A percentile compares a stretch with the other conserved stretches of the same genome.
Conservation (phyloP, 371 early-diverging fungal species). For the Saksenaea vasiformis region DNA sequence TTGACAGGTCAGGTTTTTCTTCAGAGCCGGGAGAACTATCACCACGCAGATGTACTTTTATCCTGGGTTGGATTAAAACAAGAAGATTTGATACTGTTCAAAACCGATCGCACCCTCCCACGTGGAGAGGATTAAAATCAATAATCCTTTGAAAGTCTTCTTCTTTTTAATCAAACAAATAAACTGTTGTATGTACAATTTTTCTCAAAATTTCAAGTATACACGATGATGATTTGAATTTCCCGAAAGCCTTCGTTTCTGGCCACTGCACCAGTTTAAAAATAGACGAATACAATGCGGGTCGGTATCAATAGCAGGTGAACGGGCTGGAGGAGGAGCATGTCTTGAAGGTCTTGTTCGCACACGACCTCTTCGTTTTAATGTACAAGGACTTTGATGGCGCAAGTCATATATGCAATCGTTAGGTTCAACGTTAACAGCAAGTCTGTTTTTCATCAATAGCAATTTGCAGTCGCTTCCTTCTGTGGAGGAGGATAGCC, state of each 20-base stretch:
- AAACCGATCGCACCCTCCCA: background rate
- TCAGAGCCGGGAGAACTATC: background rate
- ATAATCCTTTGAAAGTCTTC: too few species aligned
- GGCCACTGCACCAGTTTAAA: slow-evolving; percentile 1
- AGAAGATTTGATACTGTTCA: background rate
- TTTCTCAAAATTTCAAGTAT: background rate
- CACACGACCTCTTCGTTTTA: slow-evolving; percentile 1
- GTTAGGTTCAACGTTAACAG: background rate
- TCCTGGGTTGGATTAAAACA: background rate
- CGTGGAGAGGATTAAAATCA: background rate
- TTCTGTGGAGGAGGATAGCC: background rate
- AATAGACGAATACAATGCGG: slow-evolving; percentile 23
- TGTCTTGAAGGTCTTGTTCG: background rate
- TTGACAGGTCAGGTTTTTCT: background rate
- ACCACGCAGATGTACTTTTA: background rate
- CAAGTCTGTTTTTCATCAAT: background rate
- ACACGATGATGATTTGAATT: background rate
- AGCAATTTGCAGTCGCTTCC: background rate
- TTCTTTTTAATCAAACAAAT: too few species aligned
- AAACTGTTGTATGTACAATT: background rate
- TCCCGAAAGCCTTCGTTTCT: background rate
- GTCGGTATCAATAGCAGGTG: slow-evolving; percentile 33
- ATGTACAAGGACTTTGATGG: background rate
- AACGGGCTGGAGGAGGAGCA: slow-evolving; percentile 13
- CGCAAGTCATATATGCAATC: background rate